Evolutionary conservation across 306 rosid genomes (phyloP).

Genomic region (Phaseolus lunatus): DNA sequence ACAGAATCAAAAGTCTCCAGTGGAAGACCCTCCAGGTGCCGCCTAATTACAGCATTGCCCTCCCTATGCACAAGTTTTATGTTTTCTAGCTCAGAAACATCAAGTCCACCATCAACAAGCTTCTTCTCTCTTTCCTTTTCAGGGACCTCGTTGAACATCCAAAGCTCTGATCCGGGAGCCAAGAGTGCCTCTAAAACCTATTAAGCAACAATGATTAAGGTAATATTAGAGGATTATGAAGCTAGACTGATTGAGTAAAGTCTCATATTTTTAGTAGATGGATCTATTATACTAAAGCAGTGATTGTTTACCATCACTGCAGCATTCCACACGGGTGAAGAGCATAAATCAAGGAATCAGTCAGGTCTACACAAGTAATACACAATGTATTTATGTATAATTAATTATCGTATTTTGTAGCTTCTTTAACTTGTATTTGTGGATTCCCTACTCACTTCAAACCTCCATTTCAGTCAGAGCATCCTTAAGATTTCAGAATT

Average conservation of each 20-base stretch:
- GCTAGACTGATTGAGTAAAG: background rate
- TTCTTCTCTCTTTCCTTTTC: constrained; percentile 83
- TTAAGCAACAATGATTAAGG: constrained; percentile 42
- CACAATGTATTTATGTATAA: constrained; percentile 4
- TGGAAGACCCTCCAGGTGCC: constrained; percentile 93
- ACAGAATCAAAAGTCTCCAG: constrained; percentile 98
- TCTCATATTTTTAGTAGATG: background rate
- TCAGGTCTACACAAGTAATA: constrained; percentile 6
- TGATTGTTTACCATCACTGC: constrained; percentile 17
- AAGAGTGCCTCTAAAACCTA: constrained; percentile 95
- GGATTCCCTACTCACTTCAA: background rate
- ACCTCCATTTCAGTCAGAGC: background rate
- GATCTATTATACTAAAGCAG: background rate
- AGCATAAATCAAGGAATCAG: constrained; percentile 17
- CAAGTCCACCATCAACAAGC: constrained; percentile 93
- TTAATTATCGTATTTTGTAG: no score
- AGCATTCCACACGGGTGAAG: constrained; percentile 1
- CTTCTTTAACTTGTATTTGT: background rate
- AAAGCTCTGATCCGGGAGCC: constrained; percentile 92
- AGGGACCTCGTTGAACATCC: constrained; percentile 99
- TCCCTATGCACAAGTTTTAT: constrained; percentile 87
- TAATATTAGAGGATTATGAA: constrained; percentile 31
- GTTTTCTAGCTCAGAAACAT: constrained; percentile 71
- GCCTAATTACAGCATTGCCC: constrained; percentile 96
- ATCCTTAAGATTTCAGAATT: background rate